Evolutionary conservation across 768 basidiomycete species (phyloP).

Genomic region (Phaeolepiota aurea): DNA sequence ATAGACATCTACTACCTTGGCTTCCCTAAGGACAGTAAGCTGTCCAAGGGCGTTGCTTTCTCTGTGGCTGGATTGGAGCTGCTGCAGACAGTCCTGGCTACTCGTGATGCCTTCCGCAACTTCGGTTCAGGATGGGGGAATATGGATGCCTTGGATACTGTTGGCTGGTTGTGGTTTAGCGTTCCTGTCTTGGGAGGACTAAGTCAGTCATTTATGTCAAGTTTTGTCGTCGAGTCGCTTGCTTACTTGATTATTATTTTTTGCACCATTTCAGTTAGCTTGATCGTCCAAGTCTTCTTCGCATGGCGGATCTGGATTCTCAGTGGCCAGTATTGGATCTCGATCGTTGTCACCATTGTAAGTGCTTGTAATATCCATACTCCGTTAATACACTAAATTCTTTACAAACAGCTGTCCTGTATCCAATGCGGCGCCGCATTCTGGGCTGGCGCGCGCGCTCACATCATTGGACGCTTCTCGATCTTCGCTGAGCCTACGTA

Average conservation of each 20-base stretch:
- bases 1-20: slow-evolving; percentile 19
- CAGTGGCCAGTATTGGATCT: slow-evolving; percentile 5
- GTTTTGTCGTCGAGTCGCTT: background rate
- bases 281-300: slow-evolving; percentile 11
- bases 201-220: slow-evolving; percentile 8
- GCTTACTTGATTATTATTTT: background rate
- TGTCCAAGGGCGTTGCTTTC: slow-evolving; percentile 14
- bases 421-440: slow-evolving; percentile 7
- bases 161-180: slow-evolving; percentile 15
- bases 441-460: slow-evolving; percentile 5
- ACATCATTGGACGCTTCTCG: slow-evolving; percentile 6
- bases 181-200: slow-evolving; percentile 14
- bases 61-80: slow-evolving; percentile 9
- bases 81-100: slow-evolving; percentile 12
- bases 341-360: slow-evolving; percentile 4
- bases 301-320: slow-evolving; percentile 11
- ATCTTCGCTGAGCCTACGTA: background rate
- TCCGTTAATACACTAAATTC: too few relatives aligned
- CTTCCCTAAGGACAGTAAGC: slow-evolving; percentile 15
- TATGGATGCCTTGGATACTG: slow-evolving; percentile 10
- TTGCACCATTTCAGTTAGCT: too few relatives aligned
- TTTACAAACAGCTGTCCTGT: slow-evolving; percentile 6
- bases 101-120: slow-evolving; percentile 14
- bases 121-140: slow-evolving; percentile 18
- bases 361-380: too few relatives aligned